A percentile compares a stretch with the other conserved stretches of the same genome.
Evolutionary conservation across 768 basidiomycete genomes (phyloP).

Genomic region (Rhizopogon roseolus): DNA sequence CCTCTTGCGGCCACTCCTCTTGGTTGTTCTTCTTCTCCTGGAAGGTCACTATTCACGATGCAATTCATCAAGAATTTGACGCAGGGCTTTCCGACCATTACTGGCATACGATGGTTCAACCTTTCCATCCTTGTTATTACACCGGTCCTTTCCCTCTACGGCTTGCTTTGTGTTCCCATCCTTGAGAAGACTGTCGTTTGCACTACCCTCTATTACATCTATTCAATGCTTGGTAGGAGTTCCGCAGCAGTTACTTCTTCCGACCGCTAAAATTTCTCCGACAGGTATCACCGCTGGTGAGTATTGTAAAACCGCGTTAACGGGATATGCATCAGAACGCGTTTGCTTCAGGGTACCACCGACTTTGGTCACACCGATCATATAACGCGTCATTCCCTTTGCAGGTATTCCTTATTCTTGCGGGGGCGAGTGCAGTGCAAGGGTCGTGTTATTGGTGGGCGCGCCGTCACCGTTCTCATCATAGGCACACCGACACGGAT

Average conservation of each 20-base stretch:
- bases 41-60: neutral
- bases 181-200: slow-evolving; percentile 54
- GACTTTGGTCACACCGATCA: slow-evolving; percentile 82
- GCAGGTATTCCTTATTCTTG: slow-evolving; percentile 64
- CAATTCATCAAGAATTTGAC: slow-evolving; percentile 12
- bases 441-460: slow-evolving; percentile 90
- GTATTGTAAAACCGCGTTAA: neutral
- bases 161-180: slow-evolving; percentile 44
- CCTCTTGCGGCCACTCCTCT: slow-evolving; percentile 3
- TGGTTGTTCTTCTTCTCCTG: neutral
- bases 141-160: slow-evolving; percentile 68
- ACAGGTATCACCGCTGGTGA: slow-evolving; percentile 48
- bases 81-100: slow-evolving; percentile 40
- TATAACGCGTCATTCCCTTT: slow-evolving; percentile 74
- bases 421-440: slow-evolving; percentile 80
- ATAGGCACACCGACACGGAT: slow-evolving; percentile 82
- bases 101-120: slow-evolving; percentile 74
- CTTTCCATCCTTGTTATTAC: slow-evolving; percentile 64
- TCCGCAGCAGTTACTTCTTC: slow-evolving; percentile 4
- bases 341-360: slow-evolving; percentile 59
- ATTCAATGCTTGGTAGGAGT: slow-evolving; percentile 75
- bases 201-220: slow-evolving; percentile 69
- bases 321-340: slow-evolving; percentile 1
- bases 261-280: slow-evolving; percentile 8
- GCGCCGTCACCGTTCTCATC: slow-evolving; percentile 77